Percentiles rank a stretch among this genome's conserved stretches.
Evolutionary conservation across 495 filamentous ascomycete species (phyloP).

Genomic region (Podospora pseudocomata): DNA sequence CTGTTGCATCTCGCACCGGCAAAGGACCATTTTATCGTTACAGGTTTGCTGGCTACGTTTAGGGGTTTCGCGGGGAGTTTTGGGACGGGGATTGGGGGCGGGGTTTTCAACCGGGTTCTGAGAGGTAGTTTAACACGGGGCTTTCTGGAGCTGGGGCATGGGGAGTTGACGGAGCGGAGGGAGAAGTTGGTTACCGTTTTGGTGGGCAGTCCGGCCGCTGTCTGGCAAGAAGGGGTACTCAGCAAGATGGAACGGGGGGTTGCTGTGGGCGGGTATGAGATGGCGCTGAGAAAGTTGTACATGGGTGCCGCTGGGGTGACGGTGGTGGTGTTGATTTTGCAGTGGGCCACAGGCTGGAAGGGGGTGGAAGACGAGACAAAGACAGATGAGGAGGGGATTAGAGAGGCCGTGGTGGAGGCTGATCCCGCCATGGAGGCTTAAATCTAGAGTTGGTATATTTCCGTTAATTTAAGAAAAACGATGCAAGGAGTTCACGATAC

Average conservation of each 20-base stretch:
- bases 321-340: conserved; percentile 52
- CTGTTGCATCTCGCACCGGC: conserved; percentile 62
- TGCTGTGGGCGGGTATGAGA: conserved; percentile 61
- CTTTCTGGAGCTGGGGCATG: conserved; percentile 46
- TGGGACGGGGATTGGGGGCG: conserved; percentile 72
- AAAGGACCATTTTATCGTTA: conserved; percentile 65
- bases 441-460: neutral
- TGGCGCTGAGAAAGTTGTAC: conserved; percentile 56
- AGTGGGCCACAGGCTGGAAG: conserved; percentile 68
- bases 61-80: conserved; percentile 72
- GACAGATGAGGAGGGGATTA: conserved; percentile 31
- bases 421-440: conserved; percentile 32
- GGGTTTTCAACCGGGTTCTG: conserved; percentile 63
- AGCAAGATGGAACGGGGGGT: conserved; percentile 51
- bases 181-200: conserved; percentile 58
- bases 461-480: no score
- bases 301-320: conserved; percentile 53
- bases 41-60: conserved; percentile 65
- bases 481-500: no score
- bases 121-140: conserved; percentile 53
- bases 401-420: conserved; percentile 24
- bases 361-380: conserved; percentile 20
- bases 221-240: conserved; percentile 44
- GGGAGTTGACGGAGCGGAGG: conserved; percentile 36
- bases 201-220: conserved; percentile 64